Base-by-base conservation (phyloP, 345 rosid genomes). In the Eucalyptus lansdowneana region DNA sequence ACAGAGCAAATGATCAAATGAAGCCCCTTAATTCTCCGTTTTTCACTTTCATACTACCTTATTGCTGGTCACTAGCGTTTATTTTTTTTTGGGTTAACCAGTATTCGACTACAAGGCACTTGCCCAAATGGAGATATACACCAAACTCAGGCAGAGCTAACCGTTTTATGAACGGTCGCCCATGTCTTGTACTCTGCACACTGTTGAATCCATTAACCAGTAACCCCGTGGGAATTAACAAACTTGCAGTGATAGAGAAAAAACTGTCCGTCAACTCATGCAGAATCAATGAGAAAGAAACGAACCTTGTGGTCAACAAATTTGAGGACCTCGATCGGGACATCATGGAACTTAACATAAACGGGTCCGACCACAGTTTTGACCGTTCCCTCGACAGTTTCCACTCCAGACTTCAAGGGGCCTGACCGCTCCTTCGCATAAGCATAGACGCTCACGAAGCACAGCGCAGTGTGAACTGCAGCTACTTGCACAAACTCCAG, bases 401-500 rank as follows among this genome's bases (percentile, higher is more conserved):
- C 99, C 88, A 98, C 96, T 31, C 98, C 95, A 6, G 97, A 90
- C 90, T 96, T 97, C 93, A 97, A 90, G 7, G 97, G 98, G 34
- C 99, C 98, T 5, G 97, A 92, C 92, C 92, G 94, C 44, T 95
- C 97, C 94, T 98, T 98, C 10, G 97, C 97, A 91, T 93, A 92
- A 14, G 90, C 91, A 88, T 98, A 98, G 40, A 98, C 92, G 49
- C 92, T 90, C 86, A 93, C 50, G 88, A 96, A 94, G 47, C 95
- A 92, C 93, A 95, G 80, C 69, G 92, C 88, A 1, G 95, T 96
- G 88, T 96, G 94, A 24, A 96, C 86, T 27, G 94, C 93, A 14
- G 95, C 97, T 80, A 94, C 97, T 93, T 98, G 99, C 89, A 96
- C 97, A 60, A 95, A 96, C 91, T 94, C 95, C 90, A 97, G 91